Conservation (phyloP, 148 eudicot species). For the Silene conica region DNA sequence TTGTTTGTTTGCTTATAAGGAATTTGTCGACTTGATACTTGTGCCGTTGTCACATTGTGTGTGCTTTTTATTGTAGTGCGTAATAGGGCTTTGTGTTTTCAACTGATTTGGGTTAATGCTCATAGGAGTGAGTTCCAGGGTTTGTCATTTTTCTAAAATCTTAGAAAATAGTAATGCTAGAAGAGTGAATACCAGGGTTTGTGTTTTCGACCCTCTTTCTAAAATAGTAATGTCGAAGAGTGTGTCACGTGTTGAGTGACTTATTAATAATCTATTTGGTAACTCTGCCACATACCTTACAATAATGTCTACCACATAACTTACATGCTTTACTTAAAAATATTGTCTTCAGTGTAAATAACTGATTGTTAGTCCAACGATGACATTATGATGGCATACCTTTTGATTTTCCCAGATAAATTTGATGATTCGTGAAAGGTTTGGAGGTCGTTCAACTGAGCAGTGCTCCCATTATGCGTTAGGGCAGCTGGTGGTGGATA, state of each 20-base stretch:
- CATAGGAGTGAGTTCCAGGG: not conserved
- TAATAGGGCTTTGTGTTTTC: not conserved
- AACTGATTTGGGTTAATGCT: not conserved
- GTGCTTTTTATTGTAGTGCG: not conserved
- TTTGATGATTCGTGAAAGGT: constrained; percentile 84
- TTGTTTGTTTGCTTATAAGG: not conserved
- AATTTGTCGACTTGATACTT: not conserved
- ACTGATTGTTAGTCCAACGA: constrained; percentile 23
- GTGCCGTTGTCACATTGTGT: too few species aligned
- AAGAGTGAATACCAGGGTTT: not conserved
- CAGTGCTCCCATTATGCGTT: constrained; percentile 26
- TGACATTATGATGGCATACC: constrained; percentile 40
- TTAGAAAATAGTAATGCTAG: too few species aligned
- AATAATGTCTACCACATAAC: not conserved
- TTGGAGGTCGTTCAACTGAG: constrained; percentile 43
- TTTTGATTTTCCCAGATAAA: constrained; percentile 84
- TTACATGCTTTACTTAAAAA: not conserved
- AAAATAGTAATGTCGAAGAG: too few species aligned
- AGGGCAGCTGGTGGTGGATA: constrained; percentile 7
- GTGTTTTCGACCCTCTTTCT: not conserved
- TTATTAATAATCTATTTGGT: not conserved
- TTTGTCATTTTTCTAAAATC: not conserved
- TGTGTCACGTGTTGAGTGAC: not conserved
- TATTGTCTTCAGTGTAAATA: constrained; percentile 2
- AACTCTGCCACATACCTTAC: not conserved